phyloP scores from a whole-genome alignment of 805 yeast genomes.

The Starmerella floris region DNA sequence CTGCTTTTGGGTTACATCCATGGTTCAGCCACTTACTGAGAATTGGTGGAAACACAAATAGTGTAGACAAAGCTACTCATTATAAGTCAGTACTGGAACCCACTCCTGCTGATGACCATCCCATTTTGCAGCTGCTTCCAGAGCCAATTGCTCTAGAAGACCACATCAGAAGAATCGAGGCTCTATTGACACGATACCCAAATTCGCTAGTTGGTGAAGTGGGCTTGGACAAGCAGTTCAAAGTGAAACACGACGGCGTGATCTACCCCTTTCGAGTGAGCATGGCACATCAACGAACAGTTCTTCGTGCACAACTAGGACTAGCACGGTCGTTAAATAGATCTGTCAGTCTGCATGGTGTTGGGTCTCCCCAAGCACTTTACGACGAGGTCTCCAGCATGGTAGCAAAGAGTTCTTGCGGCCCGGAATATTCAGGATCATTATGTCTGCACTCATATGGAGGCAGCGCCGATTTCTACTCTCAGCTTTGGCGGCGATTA shows the following conservation, averaged over 20 bases:
- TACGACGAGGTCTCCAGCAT: conserved; percentile 32
- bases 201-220: conserved; percentile 66
- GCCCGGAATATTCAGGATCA: conserved; percentile 25
- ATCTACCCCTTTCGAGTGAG: conserved; percentile 40
- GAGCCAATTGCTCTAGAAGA: conserved; percentile 38
- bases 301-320: conserved; percentile 40
- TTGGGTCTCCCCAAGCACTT: conserved; percentile 56
- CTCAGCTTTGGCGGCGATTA: conserved; percentile 20
- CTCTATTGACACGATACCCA: conserved; percentile 26
- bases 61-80: conserved; percentile 31
- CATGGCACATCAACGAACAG: conserved; percentile 49
- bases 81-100: conserved; percentile 40
- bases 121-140: conserved; percentile 38
- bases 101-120: conserved; percentile 28
- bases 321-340: conserved; percentile 39
- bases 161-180: conserved; percentile 28
- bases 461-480: conserved; percentile 55
- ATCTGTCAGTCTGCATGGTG: conserved; percentile 72
- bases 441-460: conserved; percentile 73
- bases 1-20: conserved; percentile 61
- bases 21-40: conserved; percentile 70
- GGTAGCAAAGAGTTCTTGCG: background rate
- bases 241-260: conserved; percentile 38
- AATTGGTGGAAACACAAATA: conserved; percentile 14
- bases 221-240: conserved; percentile 72